Conservation (phyloP, 139 green algal genomes). For the Medakamo hakoo region DNA sequence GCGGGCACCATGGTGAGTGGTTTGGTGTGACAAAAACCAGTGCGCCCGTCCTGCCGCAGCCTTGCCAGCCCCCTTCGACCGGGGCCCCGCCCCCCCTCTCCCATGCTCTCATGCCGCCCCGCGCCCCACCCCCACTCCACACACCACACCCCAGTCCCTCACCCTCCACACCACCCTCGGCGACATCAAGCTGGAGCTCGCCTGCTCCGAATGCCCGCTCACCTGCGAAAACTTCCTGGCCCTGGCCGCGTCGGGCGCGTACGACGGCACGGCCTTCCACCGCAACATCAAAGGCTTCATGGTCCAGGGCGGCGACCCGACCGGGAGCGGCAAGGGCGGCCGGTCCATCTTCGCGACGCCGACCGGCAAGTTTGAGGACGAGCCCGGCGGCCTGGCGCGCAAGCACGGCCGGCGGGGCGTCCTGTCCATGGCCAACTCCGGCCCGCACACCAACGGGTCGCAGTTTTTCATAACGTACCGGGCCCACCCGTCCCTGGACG, state of each 20-base stretch:
- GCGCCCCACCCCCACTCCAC: too few relatives aligned
- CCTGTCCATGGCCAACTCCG: constrained; percentile 93
- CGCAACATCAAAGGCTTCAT: constrained; percentile 90
- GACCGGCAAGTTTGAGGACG: constrained; percentile 86
- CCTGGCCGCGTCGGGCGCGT: constrained; percentile 77
- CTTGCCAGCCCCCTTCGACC: too few relatives aligned
- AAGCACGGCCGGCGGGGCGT: constrained; percentile 82
- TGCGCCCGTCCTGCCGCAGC: too few relatives aligned
- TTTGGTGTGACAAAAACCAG: too few relatives aligned
- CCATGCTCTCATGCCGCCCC: too few relatives aligned
- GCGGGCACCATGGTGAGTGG: too few relatives aligned
- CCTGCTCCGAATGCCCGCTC: constrained; percentile 64
- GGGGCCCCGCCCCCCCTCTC: too few relatives aligned
- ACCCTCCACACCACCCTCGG: constrained; percentile 93
- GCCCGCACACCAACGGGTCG: constrained; percentile 62
- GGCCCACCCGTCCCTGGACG: constrained; percentile 82
- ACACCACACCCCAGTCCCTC: constrained; percentile 44
- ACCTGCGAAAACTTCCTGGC: constrained; percentile 89
- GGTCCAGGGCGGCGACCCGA: constrained; percentile 69
- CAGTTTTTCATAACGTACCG: constrained; percentile 96
- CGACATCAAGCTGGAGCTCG: constrained; percentile 91
- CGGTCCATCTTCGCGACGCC: constrained; percentile 68
- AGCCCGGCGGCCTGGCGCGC: constrained; percentile 69
- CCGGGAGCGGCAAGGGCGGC: constrained; percentile 86
- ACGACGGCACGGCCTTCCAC: constrained; percentile 84